These are phyloP conservation scores for Daedaleopsis nitida DNA, from an alignment of 768 basidiomycete species.

Conservation along the genomic window DNA sequence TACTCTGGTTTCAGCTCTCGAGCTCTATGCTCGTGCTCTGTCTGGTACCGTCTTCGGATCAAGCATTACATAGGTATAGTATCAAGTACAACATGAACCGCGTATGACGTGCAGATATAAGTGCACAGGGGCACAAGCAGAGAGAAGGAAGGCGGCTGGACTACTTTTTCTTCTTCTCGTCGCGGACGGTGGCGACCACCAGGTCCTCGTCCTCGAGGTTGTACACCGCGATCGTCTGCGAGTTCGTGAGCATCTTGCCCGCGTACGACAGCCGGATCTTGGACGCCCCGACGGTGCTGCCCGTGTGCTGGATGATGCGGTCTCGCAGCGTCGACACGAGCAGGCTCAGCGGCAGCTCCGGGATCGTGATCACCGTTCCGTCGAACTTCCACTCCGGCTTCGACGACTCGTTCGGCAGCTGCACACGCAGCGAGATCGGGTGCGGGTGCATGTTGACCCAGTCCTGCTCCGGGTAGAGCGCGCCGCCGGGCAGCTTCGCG, in stretches of 20 bases:
- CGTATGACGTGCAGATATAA: constrained; percentile 3
- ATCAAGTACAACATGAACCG: constrained; percentile 15
- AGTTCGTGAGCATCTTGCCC: constrained; percentile 87
- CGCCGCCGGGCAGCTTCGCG: constrained; percentile 82
- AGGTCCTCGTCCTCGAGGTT: constrained; percentile 93
- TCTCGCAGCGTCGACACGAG: constrained; percentile 90
- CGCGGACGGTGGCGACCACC: constrained; percentile 75
- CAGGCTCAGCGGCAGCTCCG: constrained; percentile 81
- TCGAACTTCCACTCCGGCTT: constrained; percentile 95
- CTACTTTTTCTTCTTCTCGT: constrained; percentile 65
- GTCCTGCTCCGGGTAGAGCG: constrained; percentile 82
- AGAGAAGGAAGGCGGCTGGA: background rate
- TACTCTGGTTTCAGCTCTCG: background rate
- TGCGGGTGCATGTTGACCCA: constrained; percentile 95
- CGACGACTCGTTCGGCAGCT: constrained; percentile 78
- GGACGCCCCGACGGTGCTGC: constrained; percentile 78
- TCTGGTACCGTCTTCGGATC: background rate
- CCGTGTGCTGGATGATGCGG: constrained; percentile 77
- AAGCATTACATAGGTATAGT: constrained; percentile 10
- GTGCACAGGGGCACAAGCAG: background rate
- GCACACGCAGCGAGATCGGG: constrained; percentile 82
- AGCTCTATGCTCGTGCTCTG: background rate
- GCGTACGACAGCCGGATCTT: constrained; percentile 78
- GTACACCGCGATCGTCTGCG: constrained; percentile 78
- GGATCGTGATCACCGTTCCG: constrained; percentile 73